Base-by-base conservation (phyloP, 495 filamentous ascomycete genomes). In the Podospora pseudoanserina region DNA sequence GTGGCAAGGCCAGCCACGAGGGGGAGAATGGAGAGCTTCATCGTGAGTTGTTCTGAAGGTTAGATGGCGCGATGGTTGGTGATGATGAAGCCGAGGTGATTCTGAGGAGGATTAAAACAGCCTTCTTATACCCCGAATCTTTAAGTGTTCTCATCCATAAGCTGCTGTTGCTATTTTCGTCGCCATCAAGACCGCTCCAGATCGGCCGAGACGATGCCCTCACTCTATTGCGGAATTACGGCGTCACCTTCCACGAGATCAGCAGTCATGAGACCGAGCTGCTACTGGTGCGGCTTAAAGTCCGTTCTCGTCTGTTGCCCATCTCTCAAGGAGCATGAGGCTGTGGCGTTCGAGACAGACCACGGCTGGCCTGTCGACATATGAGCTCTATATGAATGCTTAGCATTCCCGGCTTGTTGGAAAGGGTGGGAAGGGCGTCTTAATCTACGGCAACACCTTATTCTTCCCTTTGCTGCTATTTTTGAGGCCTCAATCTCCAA, bases 1-100 rank as follows among this genome's bases (percentile, higher is more conserved):
- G 53, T 49, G 27, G 67, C 66, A 4, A 71, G 53, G 69, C 64
- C 65, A 62, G 69, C 63, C 60, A 73, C 58, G 62, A 69, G 30
- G 63, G 69, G 44, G 60, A 68, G 26, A 57, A 49, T 62, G n/a
- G 60, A 55, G 20, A 68, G 61, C 53, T 67, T 67, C 70, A 72
- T 72, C 5, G 27, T 68, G 59, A 34, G 67, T 60, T 6, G 27
- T 59, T 34, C 4, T 63, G 19, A 19, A n/a, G 1, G 9, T 34
- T 16, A 18, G 27, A 13, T 44, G 9, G 30, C 23, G 23, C 23
- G 23, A 23, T 63, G 27, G 30, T 19, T 11, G 27, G 4, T 63
- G 61, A 11, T 39, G 61, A 28, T 9, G 28, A 32, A 5, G 58
- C 23, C 58, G 2, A 60, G 19, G 2, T 28, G 23, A 32, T 27